These are phyloP conservation scores for Colletotrichum scovillei DNA, from an alignment of 2,329 filamentous ascomycete genomes.

Conservation along the genomic window DNA sequence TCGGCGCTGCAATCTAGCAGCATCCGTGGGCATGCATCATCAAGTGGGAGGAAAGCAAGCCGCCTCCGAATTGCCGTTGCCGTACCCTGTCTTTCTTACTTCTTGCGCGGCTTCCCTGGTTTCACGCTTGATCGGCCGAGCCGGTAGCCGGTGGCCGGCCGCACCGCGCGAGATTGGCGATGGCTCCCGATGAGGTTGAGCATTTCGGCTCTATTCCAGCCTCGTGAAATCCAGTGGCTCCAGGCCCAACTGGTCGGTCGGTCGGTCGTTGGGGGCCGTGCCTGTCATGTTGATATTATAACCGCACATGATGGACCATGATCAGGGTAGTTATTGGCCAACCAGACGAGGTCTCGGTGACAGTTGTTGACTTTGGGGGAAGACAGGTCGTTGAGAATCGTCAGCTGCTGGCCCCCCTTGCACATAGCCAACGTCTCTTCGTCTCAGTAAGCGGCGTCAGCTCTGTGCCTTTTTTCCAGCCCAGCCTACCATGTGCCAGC, in stretches of 20 bases:
- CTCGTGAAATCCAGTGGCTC: neutral
- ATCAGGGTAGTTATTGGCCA: no score
- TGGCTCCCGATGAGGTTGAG: neutral
- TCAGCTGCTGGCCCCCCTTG: neutral
- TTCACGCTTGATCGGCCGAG: constrained; percentile 15
- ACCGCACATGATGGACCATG: no score
- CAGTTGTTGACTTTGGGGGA: constrained; percentile 9
- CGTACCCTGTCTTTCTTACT: neutral
- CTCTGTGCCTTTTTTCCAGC: constrained; percentile 9
- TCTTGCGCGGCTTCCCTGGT: neutral
- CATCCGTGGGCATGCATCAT: neutral
- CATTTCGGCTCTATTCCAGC: no score
- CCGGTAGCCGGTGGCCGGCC: neutral
- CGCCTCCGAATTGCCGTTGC: neutral
- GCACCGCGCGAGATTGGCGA: neutral
- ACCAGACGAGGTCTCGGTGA: neutral
- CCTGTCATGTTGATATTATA: neutral
- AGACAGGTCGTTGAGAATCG: neutral
- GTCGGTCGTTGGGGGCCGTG: neutral
- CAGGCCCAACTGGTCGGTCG: no score
- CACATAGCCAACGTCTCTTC: neutral
- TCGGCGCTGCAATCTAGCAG: constrained; percentile 4
- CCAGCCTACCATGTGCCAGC: constrained; percentile 30
- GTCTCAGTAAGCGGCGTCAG: constrained; percentile 10
- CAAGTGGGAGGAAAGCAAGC: neutral